phyloP scores from a whole-genome alignment of 176 grass and related monocot species.

The Phragmites australis region DNA sequence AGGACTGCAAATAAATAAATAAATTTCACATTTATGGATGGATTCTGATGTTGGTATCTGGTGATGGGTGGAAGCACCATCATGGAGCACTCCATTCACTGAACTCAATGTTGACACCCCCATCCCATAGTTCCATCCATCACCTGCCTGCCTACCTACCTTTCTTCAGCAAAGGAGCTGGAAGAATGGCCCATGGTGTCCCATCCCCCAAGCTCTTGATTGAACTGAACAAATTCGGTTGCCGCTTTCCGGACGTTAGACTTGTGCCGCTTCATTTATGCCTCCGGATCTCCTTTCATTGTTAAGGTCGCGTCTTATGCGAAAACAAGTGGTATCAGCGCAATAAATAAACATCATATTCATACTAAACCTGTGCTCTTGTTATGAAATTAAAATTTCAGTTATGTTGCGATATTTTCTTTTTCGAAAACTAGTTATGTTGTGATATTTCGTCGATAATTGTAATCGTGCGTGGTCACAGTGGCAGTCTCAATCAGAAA shows the following conservation, averaged over 20 bases:
- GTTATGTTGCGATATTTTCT: neutral
- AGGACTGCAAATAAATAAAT: neutral
- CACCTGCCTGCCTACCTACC: slow-evolving; percentile 28
- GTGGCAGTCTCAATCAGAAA: slow-evolving; percentile 37
- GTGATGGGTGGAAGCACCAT: slow-evolving; percentile 23
- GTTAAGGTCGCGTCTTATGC: neutral
- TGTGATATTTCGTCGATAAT: neutral
- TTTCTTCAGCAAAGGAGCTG: slow-evolving; percentile 22
- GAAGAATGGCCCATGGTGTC: slow-evolving; percentile 26
- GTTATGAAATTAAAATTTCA: slow-evolving; percentile 6
- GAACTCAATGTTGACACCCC: slow-evolving; percentile 34
- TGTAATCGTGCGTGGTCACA: neutral
- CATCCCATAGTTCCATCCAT: slow-evolving; percentile 17
- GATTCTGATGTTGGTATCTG: slow-evolving; percentile 32
- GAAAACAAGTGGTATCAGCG: neutral
- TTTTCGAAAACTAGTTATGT: no score
- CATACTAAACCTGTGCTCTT: slow-evolving; percentile 9
- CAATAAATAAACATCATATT: slow-evolving; percentile 28
- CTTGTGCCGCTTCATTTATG: slow-evolving; percentile 45
- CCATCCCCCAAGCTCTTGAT: slow-evolving; percentile 10
- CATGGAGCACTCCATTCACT: slow-evolving; percentile 34
- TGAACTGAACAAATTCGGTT: slow-evolving; percentile 34
- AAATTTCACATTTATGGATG: neutral
- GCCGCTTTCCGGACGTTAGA: slow-evolving; percentile 37
- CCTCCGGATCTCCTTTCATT: slow-evolving; percentile 13